These are phyloP conservation scores for Abortiporus biennis DNA, from an alignment of 1,284 basidiomycete species.

Conservation along the genomic window DNA sequence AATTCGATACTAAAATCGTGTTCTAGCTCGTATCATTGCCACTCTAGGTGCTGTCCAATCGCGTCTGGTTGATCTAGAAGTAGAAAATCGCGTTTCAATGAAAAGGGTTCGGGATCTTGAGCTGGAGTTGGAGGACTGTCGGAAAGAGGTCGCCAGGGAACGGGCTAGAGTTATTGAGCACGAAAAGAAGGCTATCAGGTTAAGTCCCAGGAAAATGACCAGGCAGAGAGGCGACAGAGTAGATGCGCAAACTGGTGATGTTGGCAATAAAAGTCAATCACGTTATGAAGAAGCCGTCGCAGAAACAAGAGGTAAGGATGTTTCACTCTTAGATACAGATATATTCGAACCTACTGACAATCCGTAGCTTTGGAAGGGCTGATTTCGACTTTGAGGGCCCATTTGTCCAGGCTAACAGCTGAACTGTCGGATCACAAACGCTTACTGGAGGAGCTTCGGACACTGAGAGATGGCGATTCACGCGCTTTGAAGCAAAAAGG, in stretches of 20 bases:
- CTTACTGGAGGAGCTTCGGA: slow-evolving; percentile 59
- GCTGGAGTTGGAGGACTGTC: slow-evolving; percentile 72
- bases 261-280: too few species aligned
- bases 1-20: not conserved
- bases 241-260: slow-evolving; percentile 10
- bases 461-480: slow-evolving; percentile 57
- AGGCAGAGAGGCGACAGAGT: slow-evolving; percentile 6
- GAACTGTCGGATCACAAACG: slow-evolving; percentile 72
- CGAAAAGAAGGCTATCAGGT: slow-evolving; percentile 15
- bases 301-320: slow-evolving; percentile 72
- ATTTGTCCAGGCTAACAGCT: slow-evolving; percentile 69
- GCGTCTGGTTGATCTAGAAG: slow-evolving; percentile 65
- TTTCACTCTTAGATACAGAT: slow-evolving; percentile 3
- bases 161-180: slow-evolving; percentile 55
- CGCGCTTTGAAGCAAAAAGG: slow-evolving; percentile 53
- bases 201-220: slow-evolving; percentile 8
- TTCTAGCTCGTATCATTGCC: slow-evolving; percentile 49
- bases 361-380: slow-evolving; percentile 69
- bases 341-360: slow-evolving; percentile 7
- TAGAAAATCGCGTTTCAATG: slow-evolving; percentile 75
- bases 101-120: slow-evolving; percentile 79
- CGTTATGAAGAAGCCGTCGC: slow-evolving; percentile 70
- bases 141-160: slow-evolving; percentile 63
- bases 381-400: slow-evolving; percentile 62
- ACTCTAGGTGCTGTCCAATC: slow-evolving; percentile 60